phyloP scores from a whole-genome alignment of 371 early-diverging fungal genomes.

The Apophysomyces ossiformis region DNA sequence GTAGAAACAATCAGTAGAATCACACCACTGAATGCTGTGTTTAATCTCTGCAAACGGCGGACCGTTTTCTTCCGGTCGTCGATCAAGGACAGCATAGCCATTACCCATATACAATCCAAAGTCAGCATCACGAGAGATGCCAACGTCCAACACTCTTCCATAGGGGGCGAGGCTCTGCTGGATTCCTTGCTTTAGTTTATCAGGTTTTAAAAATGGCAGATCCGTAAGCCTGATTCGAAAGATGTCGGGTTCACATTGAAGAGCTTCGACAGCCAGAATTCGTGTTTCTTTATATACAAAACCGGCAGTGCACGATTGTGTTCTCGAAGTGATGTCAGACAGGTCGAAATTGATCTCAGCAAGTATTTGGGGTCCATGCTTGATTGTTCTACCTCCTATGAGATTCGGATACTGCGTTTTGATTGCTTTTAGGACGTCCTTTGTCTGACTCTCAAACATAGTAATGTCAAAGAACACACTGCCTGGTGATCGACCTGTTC shows the following conservation, averaged over 20 bases:
- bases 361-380: background rate
- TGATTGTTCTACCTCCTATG: background rate
- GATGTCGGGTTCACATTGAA: background rate
- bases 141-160: background rate
- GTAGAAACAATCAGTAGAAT: background rate
- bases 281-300: background rate
- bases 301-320: background rate
- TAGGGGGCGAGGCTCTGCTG: background rate
- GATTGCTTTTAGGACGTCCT: background rate
- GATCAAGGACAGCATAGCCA: conserved; percentile 5
- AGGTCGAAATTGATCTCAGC: background rate
- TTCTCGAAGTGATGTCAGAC: background rate
- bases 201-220: background rate
- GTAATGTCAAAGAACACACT: background rate
- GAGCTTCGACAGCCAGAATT: background rate
- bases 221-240: background rate
- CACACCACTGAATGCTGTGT: background rate
- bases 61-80: background rate
- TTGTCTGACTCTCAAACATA: background rate
- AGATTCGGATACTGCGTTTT: background rate
- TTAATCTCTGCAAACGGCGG: background rate
- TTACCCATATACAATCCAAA: background rate
- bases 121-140: background rate
- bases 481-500: background rate
- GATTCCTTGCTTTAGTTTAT: background rate